These are phyloP conservation scores for Neodidymelliopsis sp. DNA, from an alignment of 2,329 filamentous ascomycete species.

Conservation along the genomic window DNA sequence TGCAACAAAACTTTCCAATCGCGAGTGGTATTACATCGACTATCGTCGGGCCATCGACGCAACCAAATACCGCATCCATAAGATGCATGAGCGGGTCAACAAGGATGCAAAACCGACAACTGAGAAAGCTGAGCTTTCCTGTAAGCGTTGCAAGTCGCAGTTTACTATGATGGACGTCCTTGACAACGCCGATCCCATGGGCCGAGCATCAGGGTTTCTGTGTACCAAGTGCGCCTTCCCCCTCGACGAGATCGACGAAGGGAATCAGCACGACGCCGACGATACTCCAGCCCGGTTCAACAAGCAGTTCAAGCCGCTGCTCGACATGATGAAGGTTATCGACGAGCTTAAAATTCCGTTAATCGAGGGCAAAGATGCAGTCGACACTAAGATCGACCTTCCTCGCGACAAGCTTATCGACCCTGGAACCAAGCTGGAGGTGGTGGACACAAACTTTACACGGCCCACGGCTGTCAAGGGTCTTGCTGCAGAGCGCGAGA, in stretches of 20 bases:
- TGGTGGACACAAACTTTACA: slow-evolving; percentile 61
- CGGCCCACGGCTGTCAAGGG: slow-evolving; percentile 75
- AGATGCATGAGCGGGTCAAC: slow-evolving; percentile 87
- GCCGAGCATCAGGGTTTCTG: slow-evolving; percentile 69
- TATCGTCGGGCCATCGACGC: slow-evolving; percentile 93
- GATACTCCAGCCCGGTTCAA: slow-evolving; percentile 65
- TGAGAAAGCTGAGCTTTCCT: slow-evolving; percentile 93
- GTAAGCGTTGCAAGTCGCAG: slow-evolving; percentile 79
- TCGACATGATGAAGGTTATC: slow-evolving; percentile 77
- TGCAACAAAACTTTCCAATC: slow-evolving; percentile 79
- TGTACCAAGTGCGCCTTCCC: slow-evolving; percentile 79
- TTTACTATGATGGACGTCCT: slow-evolving; percentile 92
- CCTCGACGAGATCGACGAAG: slow-evolving; percentile 53
- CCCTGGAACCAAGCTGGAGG: slow-evolving; percentile 67
- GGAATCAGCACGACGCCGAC: slow-evolving; percentile 39
- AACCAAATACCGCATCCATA: slow-evolving; percentile 92
- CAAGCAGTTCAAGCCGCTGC: slow-evolving; percentile 80
- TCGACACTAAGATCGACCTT: slow-evolving; percentile 69
- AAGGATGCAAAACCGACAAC: slow-evolving; percentile 76
- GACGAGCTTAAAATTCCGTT: slow-evolving; percentile 76
- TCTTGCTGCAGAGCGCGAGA: slow-evolving; percentile 70
- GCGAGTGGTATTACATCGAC: slow-evolving; percentile 97
- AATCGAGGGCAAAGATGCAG: slow-evolving; percentile 75
- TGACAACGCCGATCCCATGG: slow-evolving; percentile 69
- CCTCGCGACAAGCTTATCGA: slow-evolving; percentile 70